A percentile compares a stretch with the other conserved stretches of the same genome.
phyloP scores from a whole-genome alignment of 306 rosid genomes.

The Castanea sativa region DNA sequence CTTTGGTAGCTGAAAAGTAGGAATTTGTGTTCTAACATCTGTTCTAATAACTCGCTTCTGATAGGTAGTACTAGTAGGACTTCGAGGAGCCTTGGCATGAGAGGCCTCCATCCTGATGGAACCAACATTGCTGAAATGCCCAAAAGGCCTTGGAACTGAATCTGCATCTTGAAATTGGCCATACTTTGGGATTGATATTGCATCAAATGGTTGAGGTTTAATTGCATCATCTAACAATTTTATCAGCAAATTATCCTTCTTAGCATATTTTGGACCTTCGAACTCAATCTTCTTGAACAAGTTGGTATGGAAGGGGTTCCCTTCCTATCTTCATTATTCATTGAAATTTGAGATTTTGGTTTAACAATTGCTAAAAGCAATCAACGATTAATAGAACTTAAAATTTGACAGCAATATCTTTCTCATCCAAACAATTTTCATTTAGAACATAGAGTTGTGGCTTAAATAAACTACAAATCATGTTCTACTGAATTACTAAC shows the following conservation, averaged over 20 bases:
- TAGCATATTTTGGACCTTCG: conserved; percentile 63
- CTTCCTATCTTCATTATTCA: conserved; percentile 40
- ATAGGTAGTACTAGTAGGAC: conserved; percentile 47
- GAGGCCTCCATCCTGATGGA: conserved; percentile 2
- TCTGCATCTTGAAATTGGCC: conserved; percentile 34
- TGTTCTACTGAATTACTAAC: no score
- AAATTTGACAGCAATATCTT: no score
- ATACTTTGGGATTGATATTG: conserved; percentile 29
- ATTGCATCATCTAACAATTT: conserved; percentile 38
- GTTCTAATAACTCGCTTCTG: conserved; percentile 42
- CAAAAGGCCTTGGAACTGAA: conserved; percentile 21
- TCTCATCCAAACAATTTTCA: no score
- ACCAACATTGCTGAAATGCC: conserved; percentile 37
- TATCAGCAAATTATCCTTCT: conserved; percentile 43
- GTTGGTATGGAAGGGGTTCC: conserved; percentile 41
- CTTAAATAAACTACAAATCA: no score
- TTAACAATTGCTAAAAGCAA: no score
- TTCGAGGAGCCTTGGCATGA: conserved; percentile 45
- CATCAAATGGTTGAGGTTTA: conserved; percentile 33
- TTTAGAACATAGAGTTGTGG: no score
- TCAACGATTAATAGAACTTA: no score
- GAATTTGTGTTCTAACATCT: conserved; percentile 40
- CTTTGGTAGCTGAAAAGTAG: conserved; percentile 48
- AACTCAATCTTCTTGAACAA: conserved; percentile 64
- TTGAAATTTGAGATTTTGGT: background rate